Conservation (phyloP, 2,329 filamentous ascomycete species). For the Calonectria multiphialidica region DNA sequence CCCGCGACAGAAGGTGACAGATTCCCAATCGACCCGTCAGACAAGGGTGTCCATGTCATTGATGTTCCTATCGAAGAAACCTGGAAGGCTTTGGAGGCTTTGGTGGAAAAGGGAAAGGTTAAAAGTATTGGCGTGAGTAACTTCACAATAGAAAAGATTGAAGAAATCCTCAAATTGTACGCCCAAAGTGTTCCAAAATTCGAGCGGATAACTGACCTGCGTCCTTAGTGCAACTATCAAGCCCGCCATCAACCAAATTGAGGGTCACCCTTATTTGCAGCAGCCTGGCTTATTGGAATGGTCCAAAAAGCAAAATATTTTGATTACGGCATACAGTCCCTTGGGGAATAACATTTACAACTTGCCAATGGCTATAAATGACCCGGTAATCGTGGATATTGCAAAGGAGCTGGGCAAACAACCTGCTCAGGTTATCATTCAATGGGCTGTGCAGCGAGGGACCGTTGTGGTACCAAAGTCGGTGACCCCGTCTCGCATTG, state of each 20-base stretch:
- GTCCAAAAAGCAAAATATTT: conserved; percentile 59
- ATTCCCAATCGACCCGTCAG: conserved; percentile 51
- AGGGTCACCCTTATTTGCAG: conserved; percentile 62
- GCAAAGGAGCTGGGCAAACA: conserved; percentile 62
- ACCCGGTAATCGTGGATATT: conserved; percentile 60
- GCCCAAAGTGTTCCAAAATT: neutral
- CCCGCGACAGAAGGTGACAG: conserved; percentile 53
- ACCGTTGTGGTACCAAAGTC: conserved; percentile 67
- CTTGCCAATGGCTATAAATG: conserved; percentile 61
- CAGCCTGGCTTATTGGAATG: conserved; percentile 67
- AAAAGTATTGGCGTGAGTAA: conserved; percentile 64
- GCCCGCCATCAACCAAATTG: conserved; percentile 64
- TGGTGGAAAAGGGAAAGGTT: conserved; percentile 53
- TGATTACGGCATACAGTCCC: conserved; percentile 74
- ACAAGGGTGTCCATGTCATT: conserved; percentile 51
- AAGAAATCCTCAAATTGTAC: conserved; percentile 47
- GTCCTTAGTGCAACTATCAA: conserved; percentile 59
- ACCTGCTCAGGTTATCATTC: conserved; percentile 62
- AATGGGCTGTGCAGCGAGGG: conserved; percentile 66
- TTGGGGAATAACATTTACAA: conserved; percentile 66
- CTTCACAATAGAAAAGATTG: conserved; percentile 57
- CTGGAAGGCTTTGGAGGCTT: conserved; percentile 60
- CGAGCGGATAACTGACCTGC: neutral
- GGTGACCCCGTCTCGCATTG: conserved; percentile 64
- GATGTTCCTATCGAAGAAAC: conserved; percentile 61